Percentiles rank a stretch among this genome's conserved stretches.
These are phyloP conservation scores for Lipomyces anomalus DNA, from an alignment of 805 yeast species.

Conservation along the genomic window DNA sequence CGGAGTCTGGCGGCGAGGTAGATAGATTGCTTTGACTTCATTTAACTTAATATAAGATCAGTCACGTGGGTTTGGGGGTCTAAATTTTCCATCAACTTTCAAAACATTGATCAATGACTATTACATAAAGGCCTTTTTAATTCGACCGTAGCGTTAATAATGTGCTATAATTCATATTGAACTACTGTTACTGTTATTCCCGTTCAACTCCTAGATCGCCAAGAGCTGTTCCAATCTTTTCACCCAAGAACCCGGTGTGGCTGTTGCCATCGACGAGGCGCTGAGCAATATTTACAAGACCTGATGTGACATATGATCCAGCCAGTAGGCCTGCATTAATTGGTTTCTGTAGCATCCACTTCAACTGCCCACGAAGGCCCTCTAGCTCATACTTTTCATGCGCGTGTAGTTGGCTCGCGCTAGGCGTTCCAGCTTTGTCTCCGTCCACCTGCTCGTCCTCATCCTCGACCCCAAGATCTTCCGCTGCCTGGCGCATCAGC, in stretches of 20 bases:
- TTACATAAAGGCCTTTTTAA: too few relatives aligned
- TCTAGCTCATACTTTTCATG: conserved; percentile 6
- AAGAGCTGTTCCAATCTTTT: conserved; percentile 60
- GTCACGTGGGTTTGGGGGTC: too few relatives aligned
- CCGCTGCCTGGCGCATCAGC: conserved; percentile 89
- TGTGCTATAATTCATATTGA: too few relatives aligned
- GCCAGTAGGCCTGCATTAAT: conserved; percentile 25
- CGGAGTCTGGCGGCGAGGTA: too few relatives aligned
- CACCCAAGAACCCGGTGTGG: conserved; percentile 66
- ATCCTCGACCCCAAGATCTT: conserved; percentile 75
- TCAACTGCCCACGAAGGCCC: conserved; percentile 26
- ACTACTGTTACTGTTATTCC: too few relatives aligned
- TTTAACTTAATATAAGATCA: too few relatives aligned
- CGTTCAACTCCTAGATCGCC: too few relatives aligned
- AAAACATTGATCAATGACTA: too few relatives aligned
- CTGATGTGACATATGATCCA: conserved; percentile 32
- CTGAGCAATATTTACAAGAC: conserved; percentile 33
- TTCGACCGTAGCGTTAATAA: too few relatives aligned
- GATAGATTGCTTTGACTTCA: too few relatives aligned
- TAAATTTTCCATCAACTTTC: too few relatives aligned
- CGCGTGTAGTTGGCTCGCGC: neutral
- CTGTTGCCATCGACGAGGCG: conserved; percentile 58
- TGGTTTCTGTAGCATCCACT: conserved; percentile 24
- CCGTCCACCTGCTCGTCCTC: conserved; percentile 24
- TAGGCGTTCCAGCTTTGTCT: conserved; percentile 37